phyloP scores from a whole-genome alignment of 2,329 filamentous ascomycete species.

The Ophiostoma pallidulum region DNA sequence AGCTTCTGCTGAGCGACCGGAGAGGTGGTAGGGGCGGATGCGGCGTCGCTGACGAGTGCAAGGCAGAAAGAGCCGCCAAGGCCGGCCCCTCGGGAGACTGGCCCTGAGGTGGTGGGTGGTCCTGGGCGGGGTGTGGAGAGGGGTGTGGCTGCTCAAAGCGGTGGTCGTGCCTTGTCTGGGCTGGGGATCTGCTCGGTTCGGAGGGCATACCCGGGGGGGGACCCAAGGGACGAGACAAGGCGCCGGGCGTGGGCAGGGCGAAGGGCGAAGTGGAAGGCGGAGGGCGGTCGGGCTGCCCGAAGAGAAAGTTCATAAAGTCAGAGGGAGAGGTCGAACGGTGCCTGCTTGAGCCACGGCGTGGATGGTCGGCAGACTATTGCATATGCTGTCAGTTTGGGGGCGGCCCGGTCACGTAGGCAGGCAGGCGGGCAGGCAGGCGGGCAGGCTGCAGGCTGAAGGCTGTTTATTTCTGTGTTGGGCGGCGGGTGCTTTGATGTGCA shows the following conservation, averaged over 20 bases:
- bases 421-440: too few species aligned
- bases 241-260: background rate
- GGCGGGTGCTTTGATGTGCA: too few species aligned
- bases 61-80: background rate
- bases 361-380: slow-evolving; percentile 9
- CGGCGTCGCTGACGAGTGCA: background rate
- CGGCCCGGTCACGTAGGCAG: too few species aligned
- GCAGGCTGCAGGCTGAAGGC: too few species aligned
- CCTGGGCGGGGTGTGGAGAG: slow-evolving; percentile 12
- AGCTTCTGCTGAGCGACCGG: slow-evolving; percentile 1
- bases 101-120: slow-evolving; percentile 15
- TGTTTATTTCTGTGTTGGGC: too few species aligned
- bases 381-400: background rate
- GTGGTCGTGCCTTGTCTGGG: background rate
- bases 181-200: background rate
- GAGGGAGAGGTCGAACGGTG: background rate
- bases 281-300: background rate
- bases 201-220: background rate
- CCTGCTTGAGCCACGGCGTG: slow-evolving; percentile 2
- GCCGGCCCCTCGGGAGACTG: slow-evolving; percentile 9
- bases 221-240: background rate
- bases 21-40: slow-evolving; percentile 10
- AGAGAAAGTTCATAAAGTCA: slow-evolving; percentile 1
- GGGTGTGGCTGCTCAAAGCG: background rate
- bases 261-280: background rate